Conservation (phyloP, 2,329 filamentous ascomycete species). For the Neonectria faginata region DNA sequence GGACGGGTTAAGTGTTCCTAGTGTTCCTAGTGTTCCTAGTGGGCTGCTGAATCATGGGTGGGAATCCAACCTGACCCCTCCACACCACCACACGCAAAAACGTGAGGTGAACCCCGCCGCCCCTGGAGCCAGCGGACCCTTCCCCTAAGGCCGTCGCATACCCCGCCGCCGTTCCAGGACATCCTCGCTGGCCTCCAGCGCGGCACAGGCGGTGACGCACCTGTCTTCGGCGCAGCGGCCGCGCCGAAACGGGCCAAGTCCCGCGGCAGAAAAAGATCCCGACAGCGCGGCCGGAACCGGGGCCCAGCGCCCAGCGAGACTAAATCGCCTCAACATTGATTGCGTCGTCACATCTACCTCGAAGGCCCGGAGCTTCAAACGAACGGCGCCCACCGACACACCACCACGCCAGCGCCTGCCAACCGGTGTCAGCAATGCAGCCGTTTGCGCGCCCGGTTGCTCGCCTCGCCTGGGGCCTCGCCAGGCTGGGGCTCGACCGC, state of each 20-base stretch:
- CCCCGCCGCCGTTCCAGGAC: slow-evolving; percentile 18
- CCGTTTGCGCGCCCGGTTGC: slow-evolving; percentile 49
- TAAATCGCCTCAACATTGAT: slow-evolving; percentile 37
- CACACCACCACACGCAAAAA: slow-evolving; percentile 10
- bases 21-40: slow-evolving; percentile 10
- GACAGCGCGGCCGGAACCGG: slow-evolving; percentile 38
- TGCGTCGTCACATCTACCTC: slow-evolving; percentile 20
- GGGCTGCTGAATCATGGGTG: slow-evolving; percentile 1
- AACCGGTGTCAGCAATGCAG: slow-evolving; percentile 48
- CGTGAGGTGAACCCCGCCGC: slow-evolving; percentile 13
- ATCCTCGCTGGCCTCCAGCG: slow-evolving; percentile 2
- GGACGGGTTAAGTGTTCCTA: slow-evolving; percentile 9
- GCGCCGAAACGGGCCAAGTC: slow-evolving; percentile 1
- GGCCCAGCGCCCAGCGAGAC: slow-evolving; percentile 37
- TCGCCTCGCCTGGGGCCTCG: slow-evolving; percentile 47
- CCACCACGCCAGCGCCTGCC: slow-evolving; percentile 27
- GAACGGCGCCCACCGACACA: slow-evolving; percentile 24
- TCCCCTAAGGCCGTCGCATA: slow-evolving; percentile 1
- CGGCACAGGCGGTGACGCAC: slow-evolving; percentile 39
- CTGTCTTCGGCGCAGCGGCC: neutral
- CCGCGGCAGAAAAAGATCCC: slow-evolving; percentile 44
- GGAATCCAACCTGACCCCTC: slow-evolving; percentile 20
- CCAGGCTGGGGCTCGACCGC: slow-evolving; percentile 43
- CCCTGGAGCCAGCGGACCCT: slow-evolving; percentile 8
- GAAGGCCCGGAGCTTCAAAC: slow-evolving; percentile 19